These are phyloP conservation scores for Fusarium virguliforme DNA, from an alignment of 2,329 filamentous ascomycete genomes.

Conservation along the genomic window DNA sequence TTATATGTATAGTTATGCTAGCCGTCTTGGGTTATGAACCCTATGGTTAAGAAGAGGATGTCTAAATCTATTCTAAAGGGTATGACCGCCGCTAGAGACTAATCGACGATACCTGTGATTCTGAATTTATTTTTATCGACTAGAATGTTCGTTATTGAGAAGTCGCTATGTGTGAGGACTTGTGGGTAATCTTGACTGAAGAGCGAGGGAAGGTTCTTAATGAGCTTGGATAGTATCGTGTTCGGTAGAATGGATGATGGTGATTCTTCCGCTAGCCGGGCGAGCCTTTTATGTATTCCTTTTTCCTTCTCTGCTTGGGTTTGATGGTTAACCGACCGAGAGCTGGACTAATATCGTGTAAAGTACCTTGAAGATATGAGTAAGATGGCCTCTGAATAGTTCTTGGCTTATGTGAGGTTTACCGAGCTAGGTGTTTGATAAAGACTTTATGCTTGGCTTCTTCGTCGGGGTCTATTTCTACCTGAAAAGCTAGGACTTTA, in stretches of 20 bases:
- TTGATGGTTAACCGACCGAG: slow-evolving; percentile 27
- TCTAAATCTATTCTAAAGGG: slow-evolving; percentile 47
- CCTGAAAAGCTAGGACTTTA: slow-evolving; percentile 42
- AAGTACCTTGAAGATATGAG: slow-evolving; percentile 46
- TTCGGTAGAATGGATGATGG: slow-evolving; percentile 5
- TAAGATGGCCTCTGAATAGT: slow-evolving; percentile 18
- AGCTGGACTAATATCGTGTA: slow-evolving; percentile 46
- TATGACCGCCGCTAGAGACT: slow-evolving; percentile 49
- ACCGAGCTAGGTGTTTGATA: slow-evolving; percentile 39
- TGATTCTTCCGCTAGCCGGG: slow-evolving; percentile 27
- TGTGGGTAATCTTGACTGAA: slow-evolving; percentile 51
- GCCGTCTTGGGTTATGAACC: slow-evolving; percentile 48
- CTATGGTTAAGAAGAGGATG: slow-evolving; percentile 49
- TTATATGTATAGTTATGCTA: slow-evolving; percentile 52
- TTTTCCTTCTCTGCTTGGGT: slow-evolving; percentile 29
- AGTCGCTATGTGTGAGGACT: slow-evolving; percentile 52
- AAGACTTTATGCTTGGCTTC: slow-evolving; percentile 35
- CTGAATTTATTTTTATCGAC: slow-evolving; percentile 44
- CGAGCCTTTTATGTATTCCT: slow-evolving; percentile 43
- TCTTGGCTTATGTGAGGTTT: slow-evolving; percentile 6
- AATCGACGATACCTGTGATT: slow-evolving; percentile 53
- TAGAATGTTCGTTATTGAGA: slow-evolving; percentile 53
- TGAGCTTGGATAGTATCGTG: slow-evolving; percentile 35
- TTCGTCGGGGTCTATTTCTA: slow-evolving; percentile 41
- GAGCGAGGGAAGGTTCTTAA: slow-evolving; percentile 45